Evolutionary conservation across 495 filamentous ascomycete genomes (phyloP).

Genomic region (Penicillium ochrochloron): DNA sequence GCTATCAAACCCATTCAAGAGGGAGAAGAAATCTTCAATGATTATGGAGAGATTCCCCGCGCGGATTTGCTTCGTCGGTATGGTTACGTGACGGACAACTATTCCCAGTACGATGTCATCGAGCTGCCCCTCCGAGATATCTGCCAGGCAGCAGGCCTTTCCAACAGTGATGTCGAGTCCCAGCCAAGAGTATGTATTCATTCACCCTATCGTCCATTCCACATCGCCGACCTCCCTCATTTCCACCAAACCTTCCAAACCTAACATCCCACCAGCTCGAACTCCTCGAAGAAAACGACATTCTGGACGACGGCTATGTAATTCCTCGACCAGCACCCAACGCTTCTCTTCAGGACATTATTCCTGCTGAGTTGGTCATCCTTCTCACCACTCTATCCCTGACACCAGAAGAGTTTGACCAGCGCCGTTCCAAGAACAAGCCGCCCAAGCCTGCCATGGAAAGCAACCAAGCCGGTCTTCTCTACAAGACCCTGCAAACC

Average conservation of each 20-base stretch:
- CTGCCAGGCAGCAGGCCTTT: constrained; percentile 52
- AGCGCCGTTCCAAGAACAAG: constrained; percentile 48
- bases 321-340: constrained; percentile 44
- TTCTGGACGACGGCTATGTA: constrained; percentile 61
- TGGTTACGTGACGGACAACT: constrained; percentile 82
- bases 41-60: constrained; percentile 83
- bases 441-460: constrained; percentile 49
- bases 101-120: constrained; percentile 78
- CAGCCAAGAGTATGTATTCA: constrained; percentile 46
- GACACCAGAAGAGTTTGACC: constrained; percentile 43
- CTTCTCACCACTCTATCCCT: constrained; percentile 53
- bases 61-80: constrained; percentile 85
- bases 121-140: constrained; percentile 69
- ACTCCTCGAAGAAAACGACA: constrained; percentile 53
- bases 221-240: not conserved
- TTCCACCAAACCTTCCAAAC: not conserved
- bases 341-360: constrained; percentile 42
- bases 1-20: constrained; percentile 65
- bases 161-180: constrained; percentile 43
- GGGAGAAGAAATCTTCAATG: constrained; percentile 87
- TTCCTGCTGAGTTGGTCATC: constrained; percentile 54
- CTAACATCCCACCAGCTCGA: constrained; percentile 36
- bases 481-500: constrained; percentile 36
- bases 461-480: constrained; percentile 34
- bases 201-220: not conserved